Base-by-base conservation (phyloP, 1,139 yeast genomes). In the Citeromyces hawaiiensis region DNA sequence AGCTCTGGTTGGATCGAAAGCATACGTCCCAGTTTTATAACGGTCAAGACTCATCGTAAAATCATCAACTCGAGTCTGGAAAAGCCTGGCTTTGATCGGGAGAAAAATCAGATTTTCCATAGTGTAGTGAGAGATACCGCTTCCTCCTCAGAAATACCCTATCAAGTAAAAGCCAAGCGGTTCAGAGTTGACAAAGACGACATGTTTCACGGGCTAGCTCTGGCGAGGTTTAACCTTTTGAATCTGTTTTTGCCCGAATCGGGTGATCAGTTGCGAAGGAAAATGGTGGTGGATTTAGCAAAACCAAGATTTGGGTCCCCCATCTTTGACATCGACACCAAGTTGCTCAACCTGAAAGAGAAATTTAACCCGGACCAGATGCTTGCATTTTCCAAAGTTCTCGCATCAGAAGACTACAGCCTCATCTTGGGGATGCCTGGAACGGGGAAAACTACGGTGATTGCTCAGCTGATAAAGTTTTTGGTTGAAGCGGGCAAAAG, bases 361-460 rank as follows among this genome's bases (percentile, higher is more conserved):
- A 43, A 48, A 4, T 68, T 77, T 48, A 91, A 91, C 50, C 51
- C 55, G 0, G 94, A 86, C 50, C 99, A 91, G 53, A 45, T 62
- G 4, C 49, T 45, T 2, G 97, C 97, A 0, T 67, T 91, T 36
- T 68, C 74, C 10, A 71, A 68, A 46, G 86, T 76, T 0, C 54
- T 86, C 40, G 56, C 68, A 15, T 70, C 94, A 0, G 59, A 78
- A 39, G 95, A 88, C 53, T 91, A 83, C 54, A 66, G 91, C 2
- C 64, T 91, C 47, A 72, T 91, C 29, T 61, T 88, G 42, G 99
- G 99, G 1, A 91, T 93, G 98, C 98, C 98, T 0, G 99, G 99
- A 2, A 91, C 98, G 0, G 99, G 99, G 13, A 91, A 93, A 54
- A 91, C 98, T 0, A 88, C 97, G 0, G 82, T 88, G 0, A 85